These are phyloP conservation scores for Medicago truncatula DNA, from an alignment of 306 rosid genomes.

Conservation along the genomic window DNA sequence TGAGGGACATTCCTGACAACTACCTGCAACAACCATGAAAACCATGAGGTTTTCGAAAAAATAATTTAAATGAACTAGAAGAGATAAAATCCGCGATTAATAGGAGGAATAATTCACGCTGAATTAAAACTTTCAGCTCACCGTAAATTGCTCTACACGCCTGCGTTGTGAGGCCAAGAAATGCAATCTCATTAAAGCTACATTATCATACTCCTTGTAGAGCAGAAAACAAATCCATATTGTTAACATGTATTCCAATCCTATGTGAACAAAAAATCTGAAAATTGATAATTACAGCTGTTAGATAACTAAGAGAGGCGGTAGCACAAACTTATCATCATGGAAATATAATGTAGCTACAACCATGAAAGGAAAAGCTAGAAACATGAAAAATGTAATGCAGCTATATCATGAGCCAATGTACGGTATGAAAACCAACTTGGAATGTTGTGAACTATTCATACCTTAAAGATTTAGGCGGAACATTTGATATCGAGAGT, in stretches of 20 bases:
- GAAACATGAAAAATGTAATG: background rate
- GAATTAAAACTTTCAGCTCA: conserved; percentile 48
- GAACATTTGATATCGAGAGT: conserved; percentile 95
- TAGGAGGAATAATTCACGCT: background rate
- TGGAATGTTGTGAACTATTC: background rate
- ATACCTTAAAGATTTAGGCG: conserved; percentile 76
- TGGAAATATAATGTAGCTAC: background rate
- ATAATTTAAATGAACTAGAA: background rate
- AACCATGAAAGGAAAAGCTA: conserved; percentile 33
- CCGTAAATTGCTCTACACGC: conserved; percentile 90
- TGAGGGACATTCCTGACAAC: conserved; percentile 80
- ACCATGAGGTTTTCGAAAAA: conserved; percentile 25
- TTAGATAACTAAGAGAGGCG: conserved; percentile 28
- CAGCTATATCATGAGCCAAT: no score
- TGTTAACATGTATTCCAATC: conserved; percentile 85
- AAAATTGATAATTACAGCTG: conserved; percentile 30
- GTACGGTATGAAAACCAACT: background rate
- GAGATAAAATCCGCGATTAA: background rate
- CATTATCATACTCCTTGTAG: conserved; percentile 74
- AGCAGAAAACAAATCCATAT: conserved; percentile 77
- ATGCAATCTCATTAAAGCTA: conserved; percentile 77
- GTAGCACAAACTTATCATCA: no score
- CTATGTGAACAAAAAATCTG: conserved; percentile 93
- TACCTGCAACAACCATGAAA: conserved; percentile 66
- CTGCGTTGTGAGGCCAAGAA: conserved; percentile 82